A percentile compares a stretch with the other conserved stretches of the same genome.
These are phyloP conservation scores for Talaromyces pinophilus DNA, from an alignment of 2,329 filamentous ascomycete species.

Conservation along the genomic window DNA sequence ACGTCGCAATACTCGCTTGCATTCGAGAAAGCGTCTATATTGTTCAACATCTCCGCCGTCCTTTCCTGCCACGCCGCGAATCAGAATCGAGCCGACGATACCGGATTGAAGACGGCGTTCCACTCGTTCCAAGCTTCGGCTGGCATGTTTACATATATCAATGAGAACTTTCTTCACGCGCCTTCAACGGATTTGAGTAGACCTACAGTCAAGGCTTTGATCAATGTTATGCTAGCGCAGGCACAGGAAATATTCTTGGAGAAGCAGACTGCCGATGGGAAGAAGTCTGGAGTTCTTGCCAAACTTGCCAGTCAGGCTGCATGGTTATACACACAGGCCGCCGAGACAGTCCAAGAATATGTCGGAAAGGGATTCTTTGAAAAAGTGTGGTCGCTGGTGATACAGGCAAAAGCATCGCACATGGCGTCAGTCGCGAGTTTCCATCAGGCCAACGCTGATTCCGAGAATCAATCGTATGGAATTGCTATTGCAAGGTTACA, in stretches of 20 bases:
- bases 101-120: conserved; percentile 92
- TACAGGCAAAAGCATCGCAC: conserved; percentile 72
- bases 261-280: conserved; percentile 89
- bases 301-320: conserved; percentile 91
- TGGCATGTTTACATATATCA: conserved; percentile 99
- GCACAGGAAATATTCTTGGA: conserved; percentile 97
- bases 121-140: conserved; percentile 97
- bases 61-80: conserved; percentile 92
- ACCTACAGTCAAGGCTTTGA: conserved; percentile 93
- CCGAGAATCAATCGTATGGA: conserved; percentile 84
- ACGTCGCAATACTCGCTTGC: conserved; percentile 95
- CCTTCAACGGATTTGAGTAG: conserved; percentile 94
- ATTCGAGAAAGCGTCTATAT: conserved; percentile 98
- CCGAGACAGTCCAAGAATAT: conserved; percentile 90
- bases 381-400: conserved; percentile 82
- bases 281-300: conserved; percentile 87
- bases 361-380: conserved; percentile 90
- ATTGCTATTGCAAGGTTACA: conserved; percentile 80
- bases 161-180: conserved; percentile 97
- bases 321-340: conserved; percentile 81
- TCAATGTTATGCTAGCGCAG: conserved; percentile 89
- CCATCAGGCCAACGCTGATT: conserved; percentile 87
- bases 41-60: conserved; percentile 98
- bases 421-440: conserved; percentile 87
- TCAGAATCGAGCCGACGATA: conserved; percentile 88